Conservation (phyloP, 495 filamentous ascomycete genomes). For the Jackrogersella minutella region DNA sequence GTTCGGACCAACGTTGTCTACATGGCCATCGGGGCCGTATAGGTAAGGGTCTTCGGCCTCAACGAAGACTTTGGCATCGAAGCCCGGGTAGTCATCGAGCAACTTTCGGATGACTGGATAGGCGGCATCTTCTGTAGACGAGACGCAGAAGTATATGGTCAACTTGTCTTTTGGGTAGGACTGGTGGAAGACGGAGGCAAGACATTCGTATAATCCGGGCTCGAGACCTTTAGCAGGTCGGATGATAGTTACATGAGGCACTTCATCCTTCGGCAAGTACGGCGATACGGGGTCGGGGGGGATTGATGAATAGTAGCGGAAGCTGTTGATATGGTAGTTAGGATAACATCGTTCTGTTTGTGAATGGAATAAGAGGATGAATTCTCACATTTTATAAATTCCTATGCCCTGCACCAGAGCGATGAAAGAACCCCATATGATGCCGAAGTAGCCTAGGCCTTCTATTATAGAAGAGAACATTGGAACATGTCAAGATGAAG, state of each 20-base stretch:
- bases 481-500: constrained; percentile 39
- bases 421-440: constrained; percentile 60
- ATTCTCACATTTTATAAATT: constrained; percentile 61
- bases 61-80: constrained; percentile 78
- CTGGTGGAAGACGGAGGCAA: constrained; percentile 88
- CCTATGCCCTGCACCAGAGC: constrained; percentile 60
- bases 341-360: not conserved
- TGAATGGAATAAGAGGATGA: not conserved
- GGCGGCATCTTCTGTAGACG: constrained; percentile 78
- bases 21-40: constrained; percentile 57
- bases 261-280: constrained; percentile 51
- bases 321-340: constrained; percentile 45
- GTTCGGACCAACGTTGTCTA: constrained; percentile 83
- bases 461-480: constrained; percentile 50
- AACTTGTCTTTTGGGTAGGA: constrained; percentile 79
- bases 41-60: constrained; percentile 87
- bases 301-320: constrained; percentile 57
- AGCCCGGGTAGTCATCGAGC: constrained; percentile 72
- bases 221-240: constrained; percentile 95
- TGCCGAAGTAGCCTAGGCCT: constrained; percentile 53
- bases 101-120: constrained; percentile 76
- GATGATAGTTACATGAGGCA: constrained; percentile 90
- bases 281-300: constrained; percentile 55
- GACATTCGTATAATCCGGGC: constrained; percentile 87
- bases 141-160: constrained; percentile 84